A percentile compares a stretch with the other conserved stretches of the same genome.
These are phyloP conservation scores for Cytospora schulzeri DNA, from an alignment of 2,329 filamentous ascomycete species.

Conservation along the genomic window DNA sequence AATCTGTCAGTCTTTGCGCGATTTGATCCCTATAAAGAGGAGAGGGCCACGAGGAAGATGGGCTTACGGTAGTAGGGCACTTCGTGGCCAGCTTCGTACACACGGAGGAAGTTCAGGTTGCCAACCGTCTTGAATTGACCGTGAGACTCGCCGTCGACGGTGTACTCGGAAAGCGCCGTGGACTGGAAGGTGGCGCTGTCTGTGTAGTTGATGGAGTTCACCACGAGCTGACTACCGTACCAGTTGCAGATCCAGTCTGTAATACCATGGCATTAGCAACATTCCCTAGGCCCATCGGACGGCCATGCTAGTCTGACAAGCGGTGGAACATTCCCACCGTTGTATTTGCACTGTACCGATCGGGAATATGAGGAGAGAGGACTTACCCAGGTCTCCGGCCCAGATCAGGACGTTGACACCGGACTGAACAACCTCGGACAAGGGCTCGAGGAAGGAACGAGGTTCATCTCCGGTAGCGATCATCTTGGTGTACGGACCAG, in stretches of 20 bases:
- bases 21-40: no score
- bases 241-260: slow-evolving; percentile 61
- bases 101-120: slow-evolving; percentile 52
- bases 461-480: slow-evolving; percentile 42
- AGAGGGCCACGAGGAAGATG: neutral
- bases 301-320: no score
- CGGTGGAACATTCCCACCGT: no score
- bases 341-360: neutral
- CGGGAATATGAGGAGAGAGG: neutral
- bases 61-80: slow-evolving; percentile 28
- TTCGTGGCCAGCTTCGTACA: slow-evolving; percentile 33
- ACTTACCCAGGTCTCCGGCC: slow-evolving; percentile 53
- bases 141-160: slow-evolving; percentile 47
- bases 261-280: slow-evolving; percentile 24
- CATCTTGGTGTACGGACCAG: slow-evolving; percentile 42
- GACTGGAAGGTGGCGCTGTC: slow-evolving; percentile 44
- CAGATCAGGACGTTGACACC: slow-evolving; percentile 54
- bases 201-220: slow-evolving; percentile 48
- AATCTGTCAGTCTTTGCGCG: neutral
- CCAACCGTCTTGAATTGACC: slow-evolving; percentile 54
- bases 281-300: no score
- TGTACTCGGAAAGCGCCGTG: slow-evolving; percentile 45
- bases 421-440: slow-evolving; percentile 49
- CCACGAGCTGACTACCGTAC: slow-evolving; percentile 51
- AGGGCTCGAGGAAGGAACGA: slow-evolving; percentile 23